Evolutionary conservation across 2,329 filamentous ascomycete genomes (phyloP), one percentile per base, ranked within the genome.

Genomic region (Acrocalymma vagum): DNA sequence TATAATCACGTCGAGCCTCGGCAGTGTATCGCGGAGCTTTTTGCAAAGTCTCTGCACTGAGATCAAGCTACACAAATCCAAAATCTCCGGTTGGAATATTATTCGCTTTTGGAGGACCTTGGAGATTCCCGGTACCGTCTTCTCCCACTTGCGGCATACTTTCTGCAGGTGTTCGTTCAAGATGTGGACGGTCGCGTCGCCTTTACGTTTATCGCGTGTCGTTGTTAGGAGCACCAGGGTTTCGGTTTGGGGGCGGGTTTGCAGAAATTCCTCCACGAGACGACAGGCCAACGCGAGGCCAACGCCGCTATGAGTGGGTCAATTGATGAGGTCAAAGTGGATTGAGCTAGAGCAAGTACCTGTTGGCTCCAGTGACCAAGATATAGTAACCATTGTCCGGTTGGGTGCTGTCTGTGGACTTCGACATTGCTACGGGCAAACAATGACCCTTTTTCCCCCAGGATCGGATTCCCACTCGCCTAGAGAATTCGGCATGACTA

Each of bases 201-300:
- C 87, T 74, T 96, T 96, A 47, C 77, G 73, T 28, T 78, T 66
- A 59, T 85, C 86, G 51, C 93, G 88, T 1, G 93, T 96, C 5
- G 90, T 95, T 51, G 90, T 85, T 50, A 96, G 83, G 38, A 96
- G 78, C 55, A 90, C 81, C 29, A 97, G 82, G 60, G 87, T 83
- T 42, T 88, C 80, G 20, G 78, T 76, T 32, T 83, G 76, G 20
- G 87, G 82, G 23, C 83, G 84, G 9, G 83, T 82, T 44, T 78
- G 74, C 45, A 95, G 83, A 75, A 96, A 96, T 60, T 95, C 89
- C 74, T 96, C 90, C 57, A 95, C 93, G 41, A 96, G 79, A 46
- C 90, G 88, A 62, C 88, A 84, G 66, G 88, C 88, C 55, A 89
- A 91, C 39, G 87, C 86, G 58, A 93, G 87, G 29, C 93, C 93